Percentiles rank a stretch among this genome's conserved stretches.
Conservation (phyloP, 805 yeast species). For the Candida schatavii region DNA sequence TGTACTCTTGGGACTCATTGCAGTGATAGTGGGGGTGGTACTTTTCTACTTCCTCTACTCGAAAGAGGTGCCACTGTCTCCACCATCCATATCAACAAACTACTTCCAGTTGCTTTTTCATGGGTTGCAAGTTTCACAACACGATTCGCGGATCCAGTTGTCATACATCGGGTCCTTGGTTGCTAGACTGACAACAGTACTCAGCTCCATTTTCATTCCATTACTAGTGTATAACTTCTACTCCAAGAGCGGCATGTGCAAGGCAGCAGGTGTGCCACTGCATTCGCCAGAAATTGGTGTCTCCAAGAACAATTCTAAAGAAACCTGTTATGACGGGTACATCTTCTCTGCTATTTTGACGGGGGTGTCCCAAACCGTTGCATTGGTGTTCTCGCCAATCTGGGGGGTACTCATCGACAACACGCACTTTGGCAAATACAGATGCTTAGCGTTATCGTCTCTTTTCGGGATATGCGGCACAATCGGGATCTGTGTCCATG, state of each 20-base stretch:
- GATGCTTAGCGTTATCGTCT: slow-evolving; percentile 35
- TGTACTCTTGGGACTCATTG: slow-evolving; percentile 42
- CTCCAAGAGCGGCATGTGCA: slow-evolving; percentile 49
- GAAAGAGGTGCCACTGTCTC: slow-evolving; percentile 3
- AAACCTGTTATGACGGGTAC: slow-evolving; percentile 59
- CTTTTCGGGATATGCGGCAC: slow-evolving; percentile 44
- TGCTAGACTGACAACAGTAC: slow-evolving; percentile 61
- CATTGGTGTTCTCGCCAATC: slow-evolving; percentile 59
- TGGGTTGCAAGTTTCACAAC: slow-evolving; percentile 48
- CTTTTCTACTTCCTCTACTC: slow-evolving; percentile 45
- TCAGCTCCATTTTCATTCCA: slow-evolving; percentile 60
- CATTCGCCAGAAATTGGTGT: slow-evolving; percentile 18
- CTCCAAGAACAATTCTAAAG: slow-evolving; percentile 22
- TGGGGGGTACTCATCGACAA: slow-evolving; percentile 59
- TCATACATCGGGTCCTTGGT: slow-evolving; percentile 63
- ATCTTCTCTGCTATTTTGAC: slow-evolving; percentile 64
- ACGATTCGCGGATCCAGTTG: slow-evolving; percentile 46
- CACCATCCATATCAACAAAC: slow-evolving; percentile 11
- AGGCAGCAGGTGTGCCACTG: too few species aligned
- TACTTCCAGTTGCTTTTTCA: slow-evolving; percentile 42
- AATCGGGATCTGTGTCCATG: slow-evolving; percentile 22
- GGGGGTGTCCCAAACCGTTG: slow-evolving; percentile 60
- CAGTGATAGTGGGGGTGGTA: slow-evolving; percentile 36
- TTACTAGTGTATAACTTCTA: slow-evolving; percentile 58
- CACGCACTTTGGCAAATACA: slow-evolving; percentile 24